Conservation (phyloP, 192 early-diverging fungal genomes). For the Dissophora globulifera region DNA sequence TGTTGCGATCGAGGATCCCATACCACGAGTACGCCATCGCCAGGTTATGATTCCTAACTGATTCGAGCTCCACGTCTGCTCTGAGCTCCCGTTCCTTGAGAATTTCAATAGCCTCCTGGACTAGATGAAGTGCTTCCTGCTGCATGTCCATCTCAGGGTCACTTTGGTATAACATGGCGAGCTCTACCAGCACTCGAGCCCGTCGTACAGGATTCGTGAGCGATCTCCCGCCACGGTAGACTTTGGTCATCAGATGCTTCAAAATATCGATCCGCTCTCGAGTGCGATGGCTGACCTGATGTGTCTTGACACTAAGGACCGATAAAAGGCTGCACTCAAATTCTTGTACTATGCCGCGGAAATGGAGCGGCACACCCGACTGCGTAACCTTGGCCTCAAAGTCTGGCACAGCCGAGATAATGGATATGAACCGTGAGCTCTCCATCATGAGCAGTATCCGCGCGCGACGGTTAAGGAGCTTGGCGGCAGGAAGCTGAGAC, state of each 20-base stretch:
- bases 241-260: constrained; percentile 2
- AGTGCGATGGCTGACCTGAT: constrained; percentile 10
- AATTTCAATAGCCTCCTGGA: constrained; percentile 52
- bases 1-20: constrained; percentile 58
- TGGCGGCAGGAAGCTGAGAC: constrained; percentile 20
- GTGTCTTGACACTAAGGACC: constrained; percentile 14
- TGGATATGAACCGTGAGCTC: constrained; percentile 7
- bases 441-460: constrained; percentile 21
- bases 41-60: constrained; percentile 64
- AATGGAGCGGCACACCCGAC: background rate
- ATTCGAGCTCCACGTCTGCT: constrained; percentile 50
- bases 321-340: constrained; percentile 28
- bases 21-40: constrained; percentile 69
- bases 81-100: constrained; percentile 46
- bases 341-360: constrained; percentile 38
- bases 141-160: constrained; percentile 3
- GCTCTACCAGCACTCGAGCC: constrained; percentile 46
- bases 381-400: constrained; percentile 16
- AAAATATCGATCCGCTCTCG: constrained; percentile 30
- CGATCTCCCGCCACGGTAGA: constrained; percentile 15
- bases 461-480: constrained; percentile 25
- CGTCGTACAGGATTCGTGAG: constrained; percentile 42
- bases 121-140: constrained; percentile 17
- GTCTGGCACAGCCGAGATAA: background rate
- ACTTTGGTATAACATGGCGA: constrained; percentile 22